Evolutionary conservation across 495 filamentous ascomycete genomes (phyloP), one percentile per base, ranked within the genome.

Genomic region (Jackrogersella multiformis): DNA sequence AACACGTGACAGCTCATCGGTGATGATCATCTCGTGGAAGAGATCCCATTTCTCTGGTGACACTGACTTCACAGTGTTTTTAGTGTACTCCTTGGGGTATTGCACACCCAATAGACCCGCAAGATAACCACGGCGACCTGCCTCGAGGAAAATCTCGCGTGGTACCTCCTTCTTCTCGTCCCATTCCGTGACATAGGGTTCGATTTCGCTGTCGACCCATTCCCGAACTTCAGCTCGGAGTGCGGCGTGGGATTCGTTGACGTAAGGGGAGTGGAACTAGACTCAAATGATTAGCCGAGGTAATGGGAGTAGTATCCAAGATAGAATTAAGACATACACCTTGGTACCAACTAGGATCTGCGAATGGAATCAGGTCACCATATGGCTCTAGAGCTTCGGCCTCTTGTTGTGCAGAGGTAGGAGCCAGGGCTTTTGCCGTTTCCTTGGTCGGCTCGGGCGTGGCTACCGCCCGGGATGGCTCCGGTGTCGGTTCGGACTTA

Each of bases 191-290:
- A 99, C 91, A 66, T 93, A 83, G 4, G 95, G 95, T 81, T 97
- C 93, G 74, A 97, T 90, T 74, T 92, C 92, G 44, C 82, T 84
- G 53, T 96, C 91, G 46, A 98, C 88, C 94, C 94, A 98, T 83
- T 90, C 81, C 69, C 95, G 91, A 42, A 96, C 85, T 82, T 99
- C 95, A 61, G 84, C 88, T 56, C 95, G 92, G 41, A 99, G 88
- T 38, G 90, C 93, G 38, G 87, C 93, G 77, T 99, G 95, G 8
- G 93, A 86, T 76, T 96, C 87, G 78, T 97, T 97, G 86, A 90
- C 96, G 83, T 97, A 97, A 15, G 95, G 90, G 12, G 95, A 97
- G 82, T 96, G 90, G 77, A 97, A 92, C 92, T 97, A 73, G n/a
- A 44, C 12, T n/a, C 5, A n/a, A 41, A 38, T 45, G 8, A 58